Evolutionary conservation across 2,329 filamentous ascomycete genomes (phyloP), one percentile per base, ranked within the genome.

Genomic region (Huntiella bhutanensis): DNA sequence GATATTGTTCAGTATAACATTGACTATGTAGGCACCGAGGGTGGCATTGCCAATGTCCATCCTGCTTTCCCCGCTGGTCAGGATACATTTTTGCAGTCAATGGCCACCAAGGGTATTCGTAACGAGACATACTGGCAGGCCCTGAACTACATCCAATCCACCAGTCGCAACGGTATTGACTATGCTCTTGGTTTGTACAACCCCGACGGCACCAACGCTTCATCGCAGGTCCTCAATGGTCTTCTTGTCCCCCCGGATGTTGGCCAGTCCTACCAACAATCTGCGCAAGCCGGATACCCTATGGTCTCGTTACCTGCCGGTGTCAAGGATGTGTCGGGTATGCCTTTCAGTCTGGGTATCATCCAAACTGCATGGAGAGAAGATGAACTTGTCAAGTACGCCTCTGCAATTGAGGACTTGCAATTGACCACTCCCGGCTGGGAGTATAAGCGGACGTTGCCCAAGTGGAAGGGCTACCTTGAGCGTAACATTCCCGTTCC

Each of bases 241-340:
- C 63, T 86, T 2, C 64, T 87, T 1, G 76, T 82, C 0, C 80
- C 80, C 4, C 67, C 78, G 0, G 74, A 80, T 54, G 75, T 80
- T 3, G 80, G 70, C 0, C 77, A 82, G 57, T 71, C 72, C 3
- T 75, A 75, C 51, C 75, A 82, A 59, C 71, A 82, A 49, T 76
- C 79, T 0, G 81, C 82, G 0, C 79, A 85, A 60, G 82, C 81
- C 4, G 80, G 80, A 0, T 86, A 85, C 55, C 81, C 80, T 0
- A 68, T 82, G 55, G 66, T 85, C 43, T 82, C 80, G 0, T 56
- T 86, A 1, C 81, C 81, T 0, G 75, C 69, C 0, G 76, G 76
- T 1, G 62, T 74, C 4, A 64, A 70, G 52, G 60, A 57, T 10
- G 69, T 67, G 3, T 48, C 47, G 17, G 35, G 45, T 8, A 51